Evolutionary conservation across 2,329 filamentous ascomycete species (phyloP).

Genomic region (Chrysoporthe austroafricana): DNA sequence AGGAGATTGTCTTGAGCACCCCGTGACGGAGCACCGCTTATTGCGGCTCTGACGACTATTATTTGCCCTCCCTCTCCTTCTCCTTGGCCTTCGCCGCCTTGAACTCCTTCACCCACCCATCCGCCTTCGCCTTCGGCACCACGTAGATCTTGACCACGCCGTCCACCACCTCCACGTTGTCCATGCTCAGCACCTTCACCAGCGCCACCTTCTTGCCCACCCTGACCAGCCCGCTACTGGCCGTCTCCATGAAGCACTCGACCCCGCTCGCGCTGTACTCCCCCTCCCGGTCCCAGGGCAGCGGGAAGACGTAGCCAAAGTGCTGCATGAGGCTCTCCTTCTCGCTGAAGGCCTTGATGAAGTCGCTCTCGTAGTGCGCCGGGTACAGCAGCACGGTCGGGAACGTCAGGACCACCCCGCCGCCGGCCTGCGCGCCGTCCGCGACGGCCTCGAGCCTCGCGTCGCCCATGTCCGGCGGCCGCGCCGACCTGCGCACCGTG

Average conservation of each 20-base stretch:
- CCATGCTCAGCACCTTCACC: slow-evolving; percentile 72
- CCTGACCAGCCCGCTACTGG: slow-evolving; percentile 79
- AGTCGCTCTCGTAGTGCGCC: slow-evolving; percentile 78
- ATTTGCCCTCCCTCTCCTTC: slow-evolving; percentile 37
- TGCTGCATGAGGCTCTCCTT: slow-evolving; percentile 75
- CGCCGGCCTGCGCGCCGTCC: slow-evolving; percentile 56
- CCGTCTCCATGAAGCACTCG: slow-evolving; percentile 90
- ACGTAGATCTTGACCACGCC: slow-evolving; percentile 82
- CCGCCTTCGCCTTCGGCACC: slow-evolving; percentile 71
- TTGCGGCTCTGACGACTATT: not conserved
- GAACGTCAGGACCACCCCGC: slow-evolving; percentile 64
- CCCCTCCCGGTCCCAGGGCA: slow-evolving; percentile 78
- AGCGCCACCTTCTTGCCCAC: slow-evolving; percentile 83
- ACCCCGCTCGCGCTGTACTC: slow-evolving; percentile 70
- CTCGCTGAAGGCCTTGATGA: slow-evolving; percentile 86
- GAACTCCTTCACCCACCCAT: slow-evolving; percentile 81
- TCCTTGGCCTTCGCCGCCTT: slow-evolving; percentile 71
- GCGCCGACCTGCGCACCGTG: slow-evolving; percentile 64
- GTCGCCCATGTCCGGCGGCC: slow-evolving; percentile 87
- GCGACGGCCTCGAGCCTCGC: slow-evolving; percentile 71
- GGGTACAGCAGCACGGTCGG: slow-evolving; percentile 88
- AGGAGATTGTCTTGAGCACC: not conserved
- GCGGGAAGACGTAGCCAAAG: slow-evolving; percentile 81
- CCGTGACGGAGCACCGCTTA: not conserved
- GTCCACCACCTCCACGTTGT: slow-evolving; percentile 86